Base-by-base conservation (phyloP, 1,284 basidiomycete species). In the Xerocomus minutiporus region DNA sequence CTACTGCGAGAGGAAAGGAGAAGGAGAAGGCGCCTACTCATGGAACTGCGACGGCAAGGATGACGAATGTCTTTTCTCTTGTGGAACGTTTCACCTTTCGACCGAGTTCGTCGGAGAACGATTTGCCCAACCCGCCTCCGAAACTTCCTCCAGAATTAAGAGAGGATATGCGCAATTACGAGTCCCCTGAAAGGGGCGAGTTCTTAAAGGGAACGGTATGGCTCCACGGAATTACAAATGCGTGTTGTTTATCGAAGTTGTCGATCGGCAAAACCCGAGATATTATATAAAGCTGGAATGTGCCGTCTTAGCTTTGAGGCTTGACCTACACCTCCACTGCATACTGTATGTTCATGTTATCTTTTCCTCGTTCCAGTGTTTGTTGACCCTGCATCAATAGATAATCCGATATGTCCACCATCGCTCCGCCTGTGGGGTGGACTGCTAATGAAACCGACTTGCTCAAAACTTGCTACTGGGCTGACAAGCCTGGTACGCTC, bases 11-110 rank as follows among this genome's bases (percentile, higher is more conserved):
- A 45, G 73, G 71, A 7, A 77, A 76, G 46, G 77, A 75, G 56
- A 71, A 70, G 48, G 62, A n/a, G n/a, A n/a, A n/a, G n/a, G n/a
- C 56, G 15, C 54, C 62, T 6, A 13, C 57, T 12, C 35, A 60
- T 8, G 50, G 58, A 23, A 26, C 61, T 17, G 29, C 48, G 25
- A 42, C 45, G 1, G 65, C 70, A 2, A 75, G 81, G 29, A 81
- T 84, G 68, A 91, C 88, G 20, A 95, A 95, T 65, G 89, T 99
- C 34, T 99, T 99, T 70, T 93, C 93, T 5, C 81, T 98, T 8
- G 96, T 98, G 20, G 96, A 99, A 69, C 77, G 93, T 44, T 98
- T 97, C 75, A 98, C 96, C 0, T 95, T 95, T 74, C 84, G 93
- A 44, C 90, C 93, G 0, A 90, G 90, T 48, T 84, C 88, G 20